phyloP scores from a whole-genome alignment of 73 alveolate species.

The Tetrahymena thermophila region DNA sequence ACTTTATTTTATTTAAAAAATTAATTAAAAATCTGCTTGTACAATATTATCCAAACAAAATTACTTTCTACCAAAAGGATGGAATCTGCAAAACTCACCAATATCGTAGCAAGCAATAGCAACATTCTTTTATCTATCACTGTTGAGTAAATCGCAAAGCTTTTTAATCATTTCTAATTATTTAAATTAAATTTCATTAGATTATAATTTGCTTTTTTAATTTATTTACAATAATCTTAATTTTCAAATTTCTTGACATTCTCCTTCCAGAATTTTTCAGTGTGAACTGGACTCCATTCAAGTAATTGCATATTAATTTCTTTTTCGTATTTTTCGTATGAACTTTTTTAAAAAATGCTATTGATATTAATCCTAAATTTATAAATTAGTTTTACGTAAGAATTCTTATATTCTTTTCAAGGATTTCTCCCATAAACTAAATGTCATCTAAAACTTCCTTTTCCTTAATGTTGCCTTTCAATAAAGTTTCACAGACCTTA shows the following conservation, averaged over 20 bases:
- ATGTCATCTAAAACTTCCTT: conserved; percentile 40
- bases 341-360: conserved; percentile 12
- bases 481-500: conserved; percentile 24
- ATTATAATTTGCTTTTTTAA: background rate
- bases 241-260: conserved; percentile 83
- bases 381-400: conserved; percentile 1
- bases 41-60: background rate
- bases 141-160: conserved; percentile 61
- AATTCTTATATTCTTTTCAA: conserved; percentile 33
- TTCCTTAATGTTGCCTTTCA: conserved; percentile 32
- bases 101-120: conserved; percentile 90
- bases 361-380: background rate
- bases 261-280: conserved; percentile 95
- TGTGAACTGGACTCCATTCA: conserved; percentile 89
- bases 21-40: background rate
- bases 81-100: conserved; percentile 93
- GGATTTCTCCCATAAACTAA: conserved; percentile 29
- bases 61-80: conserved; percentile 61
- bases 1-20: conserved; percentile 15
- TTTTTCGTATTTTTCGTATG: conserved; percentile 86
- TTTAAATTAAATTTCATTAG: background rate
- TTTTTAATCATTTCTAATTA: conserved; percentile 68
- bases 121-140: conserved; percentile 59
- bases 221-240: conserved; percentile 25
- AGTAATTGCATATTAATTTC: conserved; percentile 71